phyloP scores from a whole-genome alignment of 371 early-diverging fungal genomes.

The Circinella minor region DNA sequence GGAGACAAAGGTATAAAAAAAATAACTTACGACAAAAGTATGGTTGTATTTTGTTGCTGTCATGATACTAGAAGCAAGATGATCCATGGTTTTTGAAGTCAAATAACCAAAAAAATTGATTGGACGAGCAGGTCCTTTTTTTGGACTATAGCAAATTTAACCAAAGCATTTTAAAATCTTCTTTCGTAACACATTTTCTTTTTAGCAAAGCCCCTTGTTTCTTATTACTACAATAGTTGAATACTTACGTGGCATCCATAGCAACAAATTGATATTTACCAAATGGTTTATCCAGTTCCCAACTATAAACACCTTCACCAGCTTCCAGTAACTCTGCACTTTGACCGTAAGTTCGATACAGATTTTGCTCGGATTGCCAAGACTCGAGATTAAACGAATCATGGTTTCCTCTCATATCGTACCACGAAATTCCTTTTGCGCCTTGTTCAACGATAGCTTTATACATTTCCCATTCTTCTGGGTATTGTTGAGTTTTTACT shows the following conservation, averaged over 20 bases:
- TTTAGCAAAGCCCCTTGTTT: not conserved
- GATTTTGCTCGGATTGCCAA: conserved; percentile 64
- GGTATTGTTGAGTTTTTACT: conserved; percentile 74
- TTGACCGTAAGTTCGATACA: conserved; percentile 59
- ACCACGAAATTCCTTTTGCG: conserved; percentile 54
- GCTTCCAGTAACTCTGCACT: conserved; percentile 47
- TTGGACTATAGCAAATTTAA: conserved; percentile 53
- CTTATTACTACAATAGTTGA: no score
- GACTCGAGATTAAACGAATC: conserved; percentile 82
- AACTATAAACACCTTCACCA: conserved; percentile 62
- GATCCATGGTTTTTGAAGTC: conserved; percentile 75
- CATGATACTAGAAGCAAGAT: conserved; percentile 46
- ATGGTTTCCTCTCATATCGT: conserved; percentile 89
- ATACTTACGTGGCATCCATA: conserved; percentile 78
- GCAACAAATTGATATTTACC: conserved; percentile 85
- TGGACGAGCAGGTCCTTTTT: conserved; percentile 78
- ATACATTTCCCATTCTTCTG: conserved; percentile 86
- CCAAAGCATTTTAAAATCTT: not conserved
- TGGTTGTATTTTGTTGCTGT: conserved; percentile 56
- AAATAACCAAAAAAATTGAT: conserved; percentile 91
- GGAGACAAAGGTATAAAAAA: not conserved
- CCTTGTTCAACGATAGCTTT: conserved; percentile 59
- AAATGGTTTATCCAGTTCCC: conserved; percentile 60
- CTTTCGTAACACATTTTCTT: not conserved
- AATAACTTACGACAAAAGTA: conserved; percentile 59